phyloP scores from a whole-genome alignment of 1,284 basidiomycete genomes.

The Tylopilus orsonianus region DNA sequence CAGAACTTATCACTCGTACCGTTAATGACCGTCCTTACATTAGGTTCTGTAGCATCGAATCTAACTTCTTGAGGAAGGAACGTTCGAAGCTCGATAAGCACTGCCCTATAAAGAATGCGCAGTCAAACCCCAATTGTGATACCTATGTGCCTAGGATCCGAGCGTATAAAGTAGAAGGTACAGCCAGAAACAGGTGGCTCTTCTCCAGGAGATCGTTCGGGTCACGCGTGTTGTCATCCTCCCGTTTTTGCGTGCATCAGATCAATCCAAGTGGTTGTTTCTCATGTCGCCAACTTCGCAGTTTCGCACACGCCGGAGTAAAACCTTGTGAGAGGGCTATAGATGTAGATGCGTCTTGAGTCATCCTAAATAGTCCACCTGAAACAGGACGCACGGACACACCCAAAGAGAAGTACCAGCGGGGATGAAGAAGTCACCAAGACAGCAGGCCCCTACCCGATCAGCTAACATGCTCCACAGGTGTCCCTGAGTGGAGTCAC shows the following conservation, averaged over 20 bases:
- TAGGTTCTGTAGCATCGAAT: not conserved
- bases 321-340: not conserved
- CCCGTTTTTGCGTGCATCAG: not conserved
- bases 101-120: not conserved
- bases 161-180: not conserved
- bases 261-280: not conserved
- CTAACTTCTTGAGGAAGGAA: not conserved
- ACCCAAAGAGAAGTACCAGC: not conserved
- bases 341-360: too few species aligned
- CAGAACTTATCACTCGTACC: not conserved
- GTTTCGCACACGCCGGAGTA: not conserved
- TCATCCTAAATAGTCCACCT: not conserved
- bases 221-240: not conserved
- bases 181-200: too few species aligned
- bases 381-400: not conserved
- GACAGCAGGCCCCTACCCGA: not conserved
- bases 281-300: not conserved
- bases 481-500: not conserved
- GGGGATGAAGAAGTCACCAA: not conserved
- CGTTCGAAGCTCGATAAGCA: not conserved
- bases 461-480: not conserved
- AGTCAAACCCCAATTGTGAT: not conserved
- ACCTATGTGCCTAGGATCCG: not conserved
- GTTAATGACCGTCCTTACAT: not conserved
- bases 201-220: too few species aligned